phyloP scores from a whole-genome alignment of 768 basidiomycete genomes.

The Trametopsis cervina region DNA sequence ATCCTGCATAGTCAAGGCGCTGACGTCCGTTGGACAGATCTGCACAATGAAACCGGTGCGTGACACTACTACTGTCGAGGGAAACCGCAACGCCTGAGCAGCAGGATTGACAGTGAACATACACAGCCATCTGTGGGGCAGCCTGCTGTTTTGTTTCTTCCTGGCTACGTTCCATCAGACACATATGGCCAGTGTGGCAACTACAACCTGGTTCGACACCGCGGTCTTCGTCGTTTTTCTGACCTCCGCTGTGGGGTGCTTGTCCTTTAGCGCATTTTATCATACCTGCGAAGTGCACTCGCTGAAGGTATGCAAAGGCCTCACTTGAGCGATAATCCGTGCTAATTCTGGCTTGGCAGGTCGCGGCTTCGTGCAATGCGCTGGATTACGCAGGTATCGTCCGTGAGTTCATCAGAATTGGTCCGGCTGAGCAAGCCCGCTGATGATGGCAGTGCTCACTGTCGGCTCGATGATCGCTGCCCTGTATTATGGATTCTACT shows the following conservation, averaged over 20 bases:
- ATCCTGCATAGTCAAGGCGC: not conserved
- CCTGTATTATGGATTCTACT: conserved; percentile 76
- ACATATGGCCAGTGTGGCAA: conserved; percentile 44
- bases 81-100: no score
- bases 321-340: not conserved
- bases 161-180: conserved; percentile 45
- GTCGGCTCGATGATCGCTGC: conserved; percentile 76
- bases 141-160: conserved; percentile 51
- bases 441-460: conserved; percentile 39
- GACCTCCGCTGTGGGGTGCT: conserved; percentile 63
- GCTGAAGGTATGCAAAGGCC: conserved; percentile 38
- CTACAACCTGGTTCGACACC: conserved; percentile 54
- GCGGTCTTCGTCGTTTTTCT: conserved; percentile 61
- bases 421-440: conserved; percentile 1
- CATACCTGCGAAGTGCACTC: conserved; percentile 76
- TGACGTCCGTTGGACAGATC: conserved; percentile 33
- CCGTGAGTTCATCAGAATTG: conserved; percentile 27
- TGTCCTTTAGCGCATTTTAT: conserved; percentile 63
- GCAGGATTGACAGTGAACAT: conserved; percentile 65
- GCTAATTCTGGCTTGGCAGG: conserved; percentile 30
- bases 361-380: conserved; percentile 51
- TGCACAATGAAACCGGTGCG: conserved; percentile 74
- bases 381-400: conserved; percentile 81
- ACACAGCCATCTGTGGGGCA: conserved; percentile 72
- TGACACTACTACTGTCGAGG: no score